These are phyloP conservation scores for Cornus kousa DNA, from an alignment of 148 eudicot species.

Conservation along the genomic window DNA sequence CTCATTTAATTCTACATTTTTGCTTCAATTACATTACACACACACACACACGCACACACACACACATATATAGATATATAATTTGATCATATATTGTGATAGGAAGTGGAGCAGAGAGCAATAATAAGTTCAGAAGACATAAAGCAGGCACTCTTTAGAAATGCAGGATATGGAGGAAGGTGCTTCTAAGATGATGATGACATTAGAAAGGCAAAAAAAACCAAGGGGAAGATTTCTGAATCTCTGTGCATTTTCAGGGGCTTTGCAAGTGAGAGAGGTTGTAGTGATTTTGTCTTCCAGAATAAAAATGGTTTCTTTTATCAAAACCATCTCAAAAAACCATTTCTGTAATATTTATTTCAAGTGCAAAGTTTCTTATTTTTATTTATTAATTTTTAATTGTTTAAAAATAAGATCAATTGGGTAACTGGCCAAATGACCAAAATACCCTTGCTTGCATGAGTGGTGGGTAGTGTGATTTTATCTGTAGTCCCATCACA, in stretches of 20 bases:
- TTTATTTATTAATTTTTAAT: neutral
- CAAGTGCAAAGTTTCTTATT: constrained; percentile 8
- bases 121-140: constrained; percentile 63
- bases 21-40: neutral
- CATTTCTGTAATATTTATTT: constrained; percentile 3
- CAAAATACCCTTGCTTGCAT: neutral
- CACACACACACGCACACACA: too few relatives aligned
- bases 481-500: too few relatives aligned
- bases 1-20: neutral
- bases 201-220: constrained; percentile 4
- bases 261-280: constrained; percentile 6
- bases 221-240: neutral
- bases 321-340: neutral
- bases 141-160: constrained; percentile 71
- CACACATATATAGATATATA: neutral
- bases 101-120: constrained; percentile 58
- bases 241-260: neutral
- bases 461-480: too few relatives aligned
- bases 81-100: neutral
- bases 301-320: constrained; percentile 10
- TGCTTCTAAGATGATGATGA: constrained; percentile 37
- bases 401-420: too few relatives aligned
- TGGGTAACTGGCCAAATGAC: neutral
- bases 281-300: constrained; percentile 1
- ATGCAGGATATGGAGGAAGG: constrained; percentile 91